phyloP scores from a whole-genome alignment of 805 yeast genomes.

The Grigorovia humatica region DNA sequence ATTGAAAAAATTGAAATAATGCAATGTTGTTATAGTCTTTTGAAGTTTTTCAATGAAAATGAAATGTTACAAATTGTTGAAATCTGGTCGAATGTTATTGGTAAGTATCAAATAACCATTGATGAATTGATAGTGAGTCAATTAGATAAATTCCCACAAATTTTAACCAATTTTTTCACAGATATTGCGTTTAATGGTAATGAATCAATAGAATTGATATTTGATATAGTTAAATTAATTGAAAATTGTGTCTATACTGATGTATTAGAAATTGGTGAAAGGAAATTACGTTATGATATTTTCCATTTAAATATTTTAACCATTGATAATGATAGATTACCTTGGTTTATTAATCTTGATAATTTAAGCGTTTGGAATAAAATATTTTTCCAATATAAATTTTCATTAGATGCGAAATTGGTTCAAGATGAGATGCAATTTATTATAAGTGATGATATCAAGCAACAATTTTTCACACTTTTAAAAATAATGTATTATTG shows the following conservation, averaged over 20 bases:
- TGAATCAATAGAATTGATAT: conserved; percentile 12
- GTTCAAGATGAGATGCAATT: conserved; percentile 1
- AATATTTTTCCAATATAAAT: conserved; percentile 28
- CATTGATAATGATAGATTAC: conserved; percentile 20
- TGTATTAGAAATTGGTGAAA: conserved; percentile 34
- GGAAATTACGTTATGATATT: conserved; percentile 21
- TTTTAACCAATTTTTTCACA: conserved; percentile 20
- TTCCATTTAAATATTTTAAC: conserved; percentile 15
- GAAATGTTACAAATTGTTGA: conserved; percentile 1
- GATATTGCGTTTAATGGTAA: conserved; percentile 6
- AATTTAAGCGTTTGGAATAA: conserved; percentile 33
- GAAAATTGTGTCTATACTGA: conserved; percentile 21
- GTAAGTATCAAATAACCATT: conserved; percentile 7
- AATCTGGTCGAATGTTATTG: conserved; percentile 8
- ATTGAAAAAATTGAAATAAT: conserved; percentile 35
- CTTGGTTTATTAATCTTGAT: conserved; percentile 42
- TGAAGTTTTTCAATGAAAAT: conserved; percentile 17
- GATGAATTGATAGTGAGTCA: conserved; percentile 20
- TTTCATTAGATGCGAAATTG: conserved; percentile 9
- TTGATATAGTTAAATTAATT: conserved; percentile 15
- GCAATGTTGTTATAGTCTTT: conserved; percentile 39
- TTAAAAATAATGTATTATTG: conserved; percentile 35
- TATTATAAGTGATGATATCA: background rate
- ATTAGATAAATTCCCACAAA: conserved; percentile 17
- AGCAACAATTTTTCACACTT: conserved; percentile 26